Evolutionary conservation across 495 filamentous ascomycete genomes (phyloP).

Genomic region (Podospora conica): DNA sequence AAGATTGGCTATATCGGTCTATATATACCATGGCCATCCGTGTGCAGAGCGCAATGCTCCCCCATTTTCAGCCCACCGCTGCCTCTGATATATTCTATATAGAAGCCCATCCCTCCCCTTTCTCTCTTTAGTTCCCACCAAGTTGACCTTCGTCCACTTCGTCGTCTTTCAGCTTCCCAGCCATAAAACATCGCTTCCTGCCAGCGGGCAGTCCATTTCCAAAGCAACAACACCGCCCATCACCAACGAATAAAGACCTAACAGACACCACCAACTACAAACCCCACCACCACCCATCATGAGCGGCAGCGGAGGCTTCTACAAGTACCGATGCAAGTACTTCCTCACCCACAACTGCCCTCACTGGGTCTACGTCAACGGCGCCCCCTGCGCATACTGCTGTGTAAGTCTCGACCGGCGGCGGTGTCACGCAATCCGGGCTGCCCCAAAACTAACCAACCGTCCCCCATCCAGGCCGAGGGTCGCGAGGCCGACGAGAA

Average conservation of each 20-base stretch:
- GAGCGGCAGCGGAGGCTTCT: slow-evolving; percentile 53
- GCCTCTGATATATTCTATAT: not conserved
- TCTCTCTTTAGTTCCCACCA: not conserved
- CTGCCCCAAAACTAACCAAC: not conserved
- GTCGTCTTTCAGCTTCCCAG: not conserved
- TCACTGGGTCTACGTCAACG: slow-evolving; percentile 58
- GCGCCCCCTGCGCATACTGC: slow-evolving; percentile 50
- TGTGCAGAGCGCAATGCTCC: not conserved
- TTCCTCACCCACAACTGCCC: slow-evolving; percentile 52
- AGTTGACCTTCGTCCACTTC: not conserved
- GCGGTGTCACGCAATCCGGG: not conserved
- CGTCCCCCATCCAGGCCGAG: slow-evolving; percentile 31
- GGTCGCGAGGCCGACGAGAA: slow-evolving; percentile 41
- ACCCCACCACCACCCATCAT: slow-evolving; percentile 29
- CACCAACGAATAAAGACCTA: not conserved
- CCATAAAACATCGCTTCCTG: slow-evolving; percentile 18
- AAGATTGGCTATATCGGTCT: not conserved
- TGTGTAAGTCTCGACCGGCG: slow-evolving; percentile 37
- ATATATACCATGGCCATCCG: not conserved
- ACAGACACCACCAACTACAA: not conserved
- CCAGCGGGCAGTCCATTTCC: slow-evolving; percentile 22
- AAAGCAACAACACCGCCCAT: not conserved
- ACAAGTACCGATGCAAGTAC: slow-evolving; percentile 58
- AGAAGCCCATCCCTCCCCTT: not conserved
- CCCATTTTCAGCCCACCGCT: not conserved